Conservation (phyloP, 129 eudicot species). For the Saposhnikovia divaricata region DNA sequence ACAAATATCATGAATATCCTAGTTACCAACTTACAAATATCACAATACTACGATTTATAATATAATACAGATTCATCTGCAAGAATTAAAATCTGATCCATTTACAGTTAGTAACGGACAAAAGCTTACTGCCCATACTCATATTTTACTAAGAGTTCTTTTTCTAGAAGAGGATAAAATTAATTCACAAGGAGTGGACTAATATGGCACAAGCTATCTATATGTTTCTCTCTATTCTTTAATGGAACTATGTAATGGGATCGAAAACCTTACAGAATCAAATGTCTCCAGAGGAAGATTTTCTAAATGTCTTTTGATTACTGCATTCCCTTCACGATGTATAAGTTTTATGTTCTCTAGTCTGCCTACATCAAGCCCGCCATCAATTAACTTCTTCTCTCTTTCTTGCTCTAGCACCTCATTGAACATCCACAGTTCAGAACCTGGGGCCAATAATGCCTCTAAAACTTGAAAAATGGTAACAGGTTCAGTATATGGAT, state of each 20-base stretch:
- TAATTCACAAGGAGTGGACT: background rate
- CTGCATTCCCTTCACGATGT: constrained; percentile 94
- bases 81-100: constrained; percentile 83
- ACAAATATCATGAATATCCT: background rate
- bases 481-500: constrained; percentile 8
- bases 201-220: background rate
- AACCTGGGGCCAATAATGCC: constrained; percentile 84
- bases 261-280: constrained; percentile 77
- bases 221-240: background rate
- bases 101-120: constrained; percentile 60
- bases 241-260: background rate
- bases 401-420: constrained; percentile 77
- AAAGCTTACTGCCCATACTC: background rate
- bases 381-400: constrained; percentile 72
- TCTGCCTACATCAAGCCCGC: constrained; percentile 86
- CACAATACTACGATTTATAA: too few species aligned
- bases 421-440: constrained; percentile 95
- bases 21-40: too few species aligned
- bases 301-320: constrained; percentile 77
- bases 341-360: constrained; percentile 77
- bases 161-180: background rate
- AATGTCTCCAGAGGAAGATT: constrained; percentile 85
- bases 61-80: constrained; percentile 99
- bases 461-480: constrained; percentile 62
- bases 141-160: background rate